Evolutionary conservation across 441 rosid species (phyloP), one percentile per base, ranked within the genome.

Genomic region (Pelargonium fulgidum): DNA sequence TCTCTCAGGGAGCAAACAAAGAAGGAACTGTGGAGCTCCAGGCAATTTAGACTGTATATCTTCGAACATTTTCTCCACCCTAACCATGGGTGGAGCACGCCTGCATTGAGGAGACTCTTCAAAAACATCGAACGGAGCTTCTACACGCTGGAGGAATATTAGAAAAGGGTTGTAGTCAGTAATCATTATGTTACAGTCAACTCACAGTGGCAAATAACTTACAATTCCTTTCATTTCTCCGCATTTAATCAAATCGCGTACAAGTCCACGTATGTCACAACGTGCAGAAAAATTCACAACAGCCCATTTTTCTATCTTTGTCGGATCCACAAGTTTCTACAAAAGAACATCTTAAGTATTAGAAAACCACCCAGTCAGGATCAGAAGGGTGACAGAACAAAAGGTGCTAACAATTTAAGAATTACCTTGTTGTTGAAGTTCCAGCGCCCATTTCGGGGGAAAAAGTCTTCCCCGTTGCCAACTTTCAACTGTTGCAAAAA

Each of bases 1-100:
- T 71, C 82, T 89, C 70, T 89, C 93, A 2, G 93, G 83, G 45
- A 91, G 93, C 41, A 91, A 70, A 68, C 97, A 91, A 5, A 89
- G 81, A 47, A 91, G 82, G 67, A 91, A 91, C 47, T 85, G 85
- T n/a, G 97, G 96, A 12, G 81, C 81, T 11, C 85, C 88, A 14
- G 96, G 96, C 65, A 91, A 88, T 63, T 73, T 85, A 17, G 88
- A 74, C 83, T 85, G 85, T 59, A 91, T 76, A 0, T 82, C 83
- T 8, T 85, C 86, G 78, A 89, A 89, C 92, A 91, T 81, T 62
- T 87, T 87, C 70, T 91, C 97, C 48, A 91, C 96, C 14, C 95
- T 79, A 65, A 81, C 71, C 12, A 81, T 47, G 0, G 92, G 74
- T 52, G 93, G 82, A 24, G 87, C 85, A 10, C 89, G 83, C 70